Base-by-base conservation (phyloP, 495 filamentous ascomycete genomes). In the Talaromyces stipitatus region DNA sequence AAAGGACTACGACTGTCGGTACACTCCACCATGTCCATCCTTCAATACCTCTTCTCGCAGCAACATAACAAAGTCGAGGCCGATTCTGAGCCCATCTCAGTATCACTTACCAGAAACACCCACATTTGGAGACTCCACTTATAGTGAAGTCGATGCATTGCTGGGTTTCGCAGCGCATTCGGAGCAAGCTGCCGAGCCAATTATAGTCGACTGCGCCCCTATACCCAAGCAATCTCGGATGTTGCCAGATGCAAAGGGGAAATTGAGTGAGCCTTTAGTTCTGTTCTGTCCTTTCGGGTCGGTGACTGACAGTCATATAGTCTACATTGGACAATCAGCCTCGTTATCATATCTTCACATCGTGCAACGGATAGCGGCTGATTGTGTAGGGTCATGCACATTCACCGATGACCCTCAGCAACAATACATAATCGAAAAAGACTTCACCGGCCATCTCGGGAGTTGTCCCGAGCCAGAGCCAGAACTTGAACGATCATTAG, bases 311-410 rank as follows among this genome's bases (percentile, higher is more conserved):
- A n/a, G 16, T n/a, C 12, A 6, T n/a, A 4, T 6, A 51, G 26
- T 63, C 6, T 63, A 53, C 32, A 58, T 63, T 10, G 61, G 61
- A 23, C 43, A 54, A 9, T 56, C 58, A 3, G 54, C 58, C 33
- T 54, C 46, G 43, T 10, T 60, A 1, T 54, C 54, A 24, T 61
- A 61, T 26, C 61, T 61, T 6, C 54, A 58, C 27, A 50, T 38
- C 16, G 38, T 61, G 9, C 54, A 50, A 22, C 54, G 51, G 4
- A 18, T 61, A 24, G 54, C 58, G 14, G 23, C n/a, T 1, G 28
- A 55, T 16, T 29, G 12, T 5, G 5, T 63, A 12, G 61, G 61
- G 6, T 55, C 36, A 16, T 61, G 58, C 22, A 7, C 27, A n/a
- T 61, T 63, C 16, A 48, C 56, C 2, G 48, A 59, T 7, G 56